Evolutionary conservation across 2,329 filamentous ascomycete species (phyloP).

Genomic region (Colletotrichum orbiculare): DNA sequence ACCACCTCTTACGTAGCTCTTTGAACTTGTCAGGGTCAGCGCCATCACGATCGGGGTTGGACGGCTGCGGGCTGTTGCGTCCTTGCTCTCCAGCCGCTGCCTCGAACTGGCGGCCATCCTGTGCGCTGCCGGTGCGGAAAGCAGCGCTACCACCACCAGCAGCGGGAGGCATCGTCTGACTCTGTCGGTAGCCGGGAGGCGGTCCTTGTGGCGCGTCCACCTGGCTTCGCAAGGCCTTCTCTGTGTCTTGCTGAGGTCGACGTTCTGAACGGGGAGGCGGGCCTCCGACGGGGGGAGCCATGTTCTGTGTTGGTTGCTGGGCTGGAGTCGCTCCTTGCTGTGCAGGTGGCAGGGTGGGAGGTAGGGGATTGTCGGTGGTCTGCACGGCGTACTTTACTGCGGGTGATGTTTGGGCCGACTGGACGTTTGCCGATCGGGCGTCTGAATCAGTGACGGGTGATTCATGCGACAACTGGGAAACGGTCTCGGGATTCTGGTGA

Average conservation of each 20-base stretch:
- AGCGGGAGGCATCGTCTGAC: slow-evolving; percentile 56
- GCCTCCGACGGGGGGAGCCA: slow-evolving; percentile 60
- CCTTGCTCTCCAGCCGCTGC: slow-evolving; percentile 57
- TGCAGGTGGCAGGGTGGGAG: slow-evolving; percentile 38
- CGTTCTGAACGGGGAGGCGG: slow-evolving; percentile 52
- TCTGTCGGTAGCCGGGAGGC: slow-evolving; percentile 64
- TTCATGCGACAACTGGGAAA: slow-evolving; percentile 72
- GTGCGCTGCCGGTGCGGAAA: slow-evolving; percentile 54
- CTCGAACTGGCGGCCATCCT: slow-evolving; percentile 57
- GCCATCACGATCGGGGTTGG: slow-evolving; percentile 53
- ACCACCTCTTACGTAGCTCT: slow-evolving; percentile 60
- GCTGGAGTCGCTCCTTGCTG: slow-evolving; percentile 42
- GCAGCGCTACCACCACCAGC: slow-evolving; percentile 47
- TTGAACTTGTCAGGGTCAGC: slow-evolving; percentile 67
- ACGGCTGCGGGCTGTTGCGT: slow-evolving; percentile 67
- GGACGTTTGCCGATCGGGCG: slow-evolving; percentile 51
- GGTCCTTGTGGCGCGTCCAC: slow-evolving; percentile 57
- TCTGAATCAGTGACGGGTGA: slow-evolving; percentile 65
- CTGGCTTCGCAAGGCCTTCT: slow-evolving; percentile 57
- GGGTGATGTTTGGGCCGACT: slow-evolving; percentile 57
- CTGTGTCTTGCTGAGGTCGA: slow-evolving; percentile 58
- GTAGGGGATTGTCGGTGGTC: slow-evolving; percentile 38
- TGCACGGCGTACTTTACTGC: slow-evolving; percentile 53
- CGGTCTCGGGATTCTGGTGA: slow-evolving; percentile 66
- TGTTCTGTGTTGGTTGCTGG: slow-evolving; percentile 49